Base-by-base conservation (phyloP, 2,329 filamentous ascomycete genomes). In the Aspergillus eucalypticola region DNA sequence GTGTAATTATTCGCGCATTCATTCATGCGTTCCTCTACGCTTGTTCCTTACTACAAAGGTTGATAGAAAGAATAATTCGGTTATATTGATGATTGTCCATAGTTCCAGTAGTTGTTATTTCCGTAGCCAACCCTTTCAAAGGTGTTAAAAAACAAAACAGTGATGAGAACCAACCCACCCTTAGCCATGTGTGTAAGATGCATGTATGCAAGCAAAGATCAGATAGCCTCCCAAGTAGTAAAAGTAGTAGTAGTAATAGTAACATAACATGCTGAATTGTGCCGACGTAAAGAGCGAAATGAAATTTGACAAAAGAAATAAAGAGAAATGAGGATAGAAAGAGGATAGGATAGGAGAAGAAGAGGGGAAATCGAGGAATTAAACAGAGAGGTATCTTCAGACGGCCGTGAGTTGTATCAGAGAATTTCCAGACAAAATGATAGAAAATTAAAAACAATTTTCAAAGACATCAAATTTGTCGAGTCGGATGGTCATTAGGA, bases 321-420 rank as follows among this genome's bases (percentile, higher is more conserved):
- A 35, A 41, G 60, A 35, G 42, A 49, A 38, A 49, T 21, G 8
- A 63, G 10, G 63, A 61, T 50, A 50, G 61, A 57, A 48, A 54
- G 58, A 65, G 60, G 61, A 67, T 65, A 41, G n/a, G 23, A 7
- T 7, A 44, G 52, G 56, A 60, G 51, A 54, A 54, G 54, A 46
- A 58, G 56, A 32, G 27, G 27, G 27, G 3, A 29, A 60, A 46
- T 23, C 29, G 53, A 46, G 23, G 41, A 54, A 60, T 38, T 51
- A 51, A 44, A 41, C 21, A 54, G 60, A 61, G 54, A 67, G 64
- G 67, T 62, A 66, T 69, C 58, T 60, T 64, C 51, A 13, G 38
- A 27, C 48, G 54, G 61, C 59, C 58, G 61, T 63, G 54, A 54
- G 19, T 42, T 41, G 19, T 60, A 27, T 41, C 29, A 39, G 44